These are phyloP conservation scores for Colletotrichum australisinense DNA, from an alignment of 2,329 filamentous ascomycete genomes.

Conservation along the genomic window DNA sequence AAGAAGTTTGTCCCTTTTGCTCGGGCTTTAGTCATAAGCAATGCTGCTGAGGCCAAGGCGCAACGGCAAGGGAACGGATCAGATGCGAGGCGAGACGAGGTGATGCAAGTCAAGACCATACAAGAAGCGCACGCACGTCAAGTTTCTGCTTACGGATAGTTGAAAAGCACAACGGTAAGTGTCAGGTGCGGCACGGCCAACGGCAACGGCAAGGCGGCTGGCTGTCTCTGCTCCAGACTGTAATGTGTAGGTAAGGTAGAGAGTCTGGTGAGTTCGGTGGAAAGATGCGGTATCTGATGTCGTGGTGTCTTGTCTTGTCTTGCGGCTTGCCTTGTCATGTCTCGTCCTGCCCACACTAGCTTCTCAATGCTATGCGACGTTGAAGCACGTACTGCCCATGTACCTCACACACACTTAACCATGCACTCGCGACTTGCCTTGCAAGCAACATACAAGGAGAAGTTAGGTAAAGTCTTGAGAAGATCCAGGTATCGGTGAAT, in stretches of 20 bases:
- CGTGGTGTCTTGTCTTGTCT: neutral
- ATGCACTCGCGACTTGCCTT: neutral
- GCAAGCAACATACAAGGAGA: neutral
- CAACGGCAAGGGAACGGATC: slow-evolving; percentile 8
- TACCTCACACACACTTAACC: neutral
- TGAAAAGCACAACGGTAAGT: neutral
- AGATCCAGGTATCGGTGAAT: neutral
- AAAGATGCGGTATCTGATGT: neutral
- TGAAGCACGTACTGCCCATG: neutral
- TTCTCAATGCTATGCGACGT: slow-evolving; percentile 18
- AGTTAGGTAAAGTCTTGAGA: neutral
- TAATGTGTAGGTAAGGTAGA: no score
- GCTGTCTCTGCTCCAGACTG: neutral
- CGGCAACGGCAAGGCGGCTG: neutral
- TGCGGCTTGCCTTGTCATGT: neutral
- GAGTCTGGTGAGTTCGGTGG: neutral
- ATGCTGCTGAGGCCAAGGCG: slow-evolving; percentile 29
- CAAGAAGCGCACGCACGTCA: neutral
- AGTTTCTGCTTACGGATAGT: neutral
- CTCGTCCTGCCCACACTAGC: neutral
- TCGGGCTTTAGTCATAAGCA: slow-evolving; percentile 15
- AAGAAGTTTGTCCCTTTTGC: slow-evolving; percentile 13
- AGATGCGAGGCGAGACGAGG: neutral
- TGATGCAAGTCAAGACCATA: neutral
- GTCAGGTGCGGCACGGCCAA: slow-evolving; percentile 5